These are phyloP conservation scores for Chlorencoelia australis DNA, from an alignment of 2,329 filamentous ascomycete genomes.

Conservation along the genomic window DNA sequence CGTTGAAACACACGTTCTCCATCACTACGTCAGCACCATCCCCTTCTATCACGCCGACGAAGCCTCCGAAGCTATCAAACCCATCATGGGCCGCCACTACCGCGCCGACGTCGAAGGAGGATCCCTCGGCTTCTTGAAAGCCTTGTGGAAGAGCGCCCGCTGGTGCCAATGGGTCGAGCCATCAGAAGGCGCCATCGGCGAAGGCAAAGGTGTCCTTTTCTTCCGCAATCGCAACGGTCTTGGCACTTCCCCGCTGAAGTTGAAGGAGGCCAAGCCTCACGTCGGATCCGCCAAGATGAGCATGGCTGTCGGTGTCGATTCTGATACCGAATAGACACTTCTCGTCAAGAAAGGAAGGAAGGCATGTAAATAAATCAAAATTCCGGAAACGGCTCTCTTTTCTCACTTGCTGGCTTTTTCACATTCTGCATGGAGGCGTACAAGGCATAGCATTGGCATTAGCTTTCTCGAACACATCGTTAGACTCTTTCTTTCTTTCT, in stretches of 20 bases:
- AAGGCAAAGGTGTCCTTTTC: conserved; percentile 85
- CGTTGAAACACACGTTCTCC: conserved; percentile 60
- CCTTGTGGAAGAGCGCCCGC: conserved; percentile 71
- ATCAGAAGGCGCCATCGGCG: conserved; percentile 66
- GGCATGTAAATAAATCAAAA: conserved; percentile 4
- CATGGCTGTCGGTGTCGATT: conserved; percentile 9
- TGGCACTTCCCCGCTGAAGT: conserved; percentile 36
- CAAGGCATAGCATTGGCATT: too few relatives aligned
- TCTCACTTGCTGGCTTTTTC: too few relatives aligned
- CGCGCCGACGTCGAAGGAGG: conserved; percentile 71
- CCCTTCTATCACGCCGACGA: conserved; percentile 96
- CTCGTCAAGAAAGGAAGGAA: too few relatives aligned
- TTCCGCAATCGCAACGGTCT: conserved; percentile 91
- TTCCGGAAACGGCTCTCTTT: not conserved
- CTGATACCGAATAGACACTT: too few relatives aligned
- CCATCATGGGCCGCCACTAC: conserved; percentile 93
- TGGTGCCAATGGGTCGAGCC: conserved; percentile 98
- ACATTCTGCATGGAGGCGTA: too few relatives aligned
- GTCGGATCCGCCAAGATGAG: too few relatives aligned
- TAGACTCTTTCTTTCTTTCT: too few relatives aligned
- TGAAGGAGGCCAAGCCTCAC: conserved; percentile 12
- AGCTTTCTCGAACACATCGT: too few relatives aligned
- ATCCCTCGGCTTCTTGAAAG: conserved; percentile 69
- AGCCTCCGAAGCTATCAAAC: conserved; percentile 87
- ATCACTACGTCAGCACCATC: conserved; percentile 94